Base-by-base conservation (phyloP, 805 yeast genomes). In the Candida pseudofarinosa region DNA sequence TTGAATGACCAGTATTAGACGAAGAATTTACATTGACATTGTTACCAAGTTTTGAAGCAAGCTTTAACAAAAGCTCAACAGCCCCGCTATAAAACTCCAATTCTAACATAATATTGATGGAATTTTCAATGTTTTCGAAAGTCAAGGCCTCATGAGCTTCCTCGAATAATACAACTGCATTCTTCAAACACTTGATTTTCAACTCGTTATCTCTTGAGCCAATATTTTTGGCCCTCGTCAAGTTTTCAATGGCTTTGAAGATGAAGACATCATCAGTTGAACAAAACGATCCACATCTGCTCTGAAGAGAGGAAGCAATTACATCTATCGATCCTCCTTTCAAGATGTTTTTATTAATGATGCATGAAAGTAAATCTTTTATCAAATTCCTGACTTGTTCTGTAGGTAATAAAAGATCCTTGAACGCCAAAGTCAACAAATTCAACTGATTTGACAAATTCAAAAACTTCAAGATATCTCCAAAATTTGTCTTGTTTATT, bases 241-340 rank as follows among this genome's bases (percentile, higher is more conserved):
- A 71, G 60, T 85, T 89, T 60, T 93, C 99, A 53, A 89, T 81
- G 0, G 97, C 98, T 62, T 91, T 85, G 72, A 90, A 93, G 12
- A 93, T 87, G 46, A 89, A 75, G 19, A 93, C 97, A 63, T 93
- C 99, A 51, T 85, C 88, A 13, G 95, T 80, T 0, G 97, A 88
- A 57, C 98, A 93, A 63, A 89, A 93, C 0, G 96, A 81, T 1
- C 96, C 95, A 70, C 99, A 93, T 46, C 91, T 82, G 42, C 88
- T 95, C 63, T 93, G 96, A 40, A 93, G 69, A 1, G 90, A 81
- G 30, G 83, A 81, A 1, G 97, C 95, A 40, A 91, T 87, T 44
- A 84, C 73, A 58, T 91, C 98, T 36, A 93, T 91, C 0, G 96
- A 85, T 3, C 88, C 91, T n/a, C 99, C 98, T 50, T 86, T 80